Evolutionary conservation across 495 filamentous ascomycete genomes (phyloP), one percentile per base, ranked within the genome.

Genomic region (Bathelium albidoporum): DNA sequence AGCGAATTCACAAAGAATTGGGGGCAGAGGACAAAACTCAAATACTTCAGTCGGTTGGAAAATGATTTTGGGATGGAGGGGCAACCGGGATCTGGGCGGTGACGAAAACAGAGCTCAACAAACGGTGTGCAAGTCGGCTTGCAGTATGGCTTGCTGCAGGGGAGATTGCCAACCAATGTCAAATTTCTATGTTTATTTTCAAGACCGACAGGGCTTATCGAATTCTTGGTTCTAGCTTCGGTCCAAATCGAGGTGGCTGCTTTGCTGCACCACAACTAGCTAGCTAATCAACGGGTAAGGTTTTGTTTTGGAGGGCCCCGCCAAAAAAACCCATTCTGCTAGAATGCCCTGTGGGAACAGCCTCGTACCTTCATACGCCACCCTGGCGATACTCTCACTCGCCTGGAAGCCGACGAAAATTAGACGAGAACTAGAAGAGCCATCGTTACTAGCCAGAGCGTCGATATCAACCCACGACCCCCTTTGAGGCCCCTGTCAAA

Each of bases 41-140:
- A 26, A 16, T 7, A 14, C n/a, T 7, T 36, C 32, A 59, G 14
- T 7, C 18, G 26, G 18, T 12, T 10, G 55, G 4, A 24, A 59
- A 36, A 32, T 59, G n/a, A 59, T 7, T 55, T 55, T 55, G 7
- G 49, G 49, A 28, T 55, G 49, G 49, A 55, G 49, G 49, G 49
- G 49, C 49, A 55, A 24, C 22, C 24, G 24, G 49, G 49, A 20
- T 26, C 22, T 24, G 22, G 49, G 49, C 49, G 49, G 49, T 55
- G 49, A 55, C 49, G 49, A 55, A 29, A 28, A 28, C 7, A 24
- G 7, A 26, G 43, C 43, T 49, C 43, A 49, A 49, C 43, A 49
- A 49, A 49, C 43, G 20, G 43, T 9, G 43, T 14, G 43, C 34
- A 14, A 5, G 43, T 49, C 9, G 43, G 43, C 34, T 39, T 39